Base-by-base conservation (phyloP, 352 stramenopile genomes). In the Phytophthora hybrid region DNA sequence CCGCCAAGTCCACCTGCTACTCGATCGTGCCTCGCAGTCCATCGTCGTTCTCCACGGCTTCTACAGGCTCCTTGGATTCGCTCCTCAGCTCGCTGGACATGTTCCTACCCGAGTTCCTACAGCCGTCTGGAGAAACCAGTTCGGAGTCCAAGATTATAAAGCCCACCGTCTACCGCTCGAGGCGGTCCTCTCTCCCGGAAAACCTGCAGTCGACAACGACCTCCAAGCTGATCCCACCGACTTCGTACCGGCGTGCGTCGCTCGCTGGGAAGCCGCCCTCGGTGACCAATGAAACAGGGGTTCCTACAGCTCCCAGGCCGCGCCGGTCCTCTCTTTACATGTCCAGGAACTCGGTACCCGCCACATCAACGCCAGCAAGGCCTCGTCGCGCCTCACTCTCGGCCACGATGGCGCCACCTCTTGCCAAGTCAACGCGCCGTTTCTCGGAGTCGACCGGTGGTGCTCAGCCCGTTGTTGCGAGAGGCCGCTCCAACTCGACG, bases 21-120 rank as follows among this genome's bases (percentile, higher is more conserved):
- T 69, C 62, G 18, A 46, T n/a, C 1, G 41, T 73, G 4, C 67
- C 67, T 19, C 44, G 34, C 26, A 82, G 71, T 13, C 75, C 75
- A 52, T 82, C 75, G 23, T 53, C 66, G 16, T 81, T 63, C 31
- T 82, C 75, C 4, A 82, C 75, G n/a, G 44, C 75, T n/a, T 82
- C 75, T 31, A 79, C 75, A 7, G 52, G 59, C 6, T 82, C 75
- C 4, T 18, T 82, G n/a, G 75, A 82, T 37, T 82, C 75, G 8
- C 60, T 76, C 14, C 60, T 79, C 14, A 78, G 56, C 21, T 79
- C 71, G 31, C 53, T 76, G 18, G 74, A 81, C 55, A 67, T 64
- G 3, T 68, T 73, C 26, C 19, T 78, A 16, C 71, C 71, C 18
- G 74, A 81, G 10, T 49, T 73, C 19, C 41, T 73, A 19, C 61